Conservation (phyloP, 2,329 filamentous ascomycete genomes). For the Botrytis fabae region DNA sequence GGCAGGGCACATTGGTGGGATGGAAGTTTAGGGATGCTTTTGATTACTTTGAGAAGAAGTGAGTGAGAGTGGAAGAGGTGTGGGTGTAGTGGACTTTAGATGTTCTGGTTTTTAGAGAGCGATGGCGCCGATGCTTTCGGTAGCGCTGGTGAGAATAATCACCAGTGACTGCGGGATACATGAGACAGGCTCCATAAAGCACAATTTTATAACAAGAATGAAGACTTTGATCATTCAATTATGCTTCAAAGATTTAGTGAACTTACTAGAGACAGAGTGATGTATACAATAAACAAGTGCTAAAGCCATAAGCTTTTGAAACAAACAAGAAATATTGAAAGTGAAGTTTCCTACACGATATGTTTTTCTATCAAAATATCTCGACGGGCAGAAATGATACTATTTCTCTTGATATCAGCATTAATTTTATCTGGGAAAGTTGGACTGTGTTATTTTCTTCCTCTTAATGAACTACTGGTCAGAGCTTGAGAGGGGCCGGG, state of each 20-base stretch:
- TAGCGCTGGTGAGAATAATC: neutral
- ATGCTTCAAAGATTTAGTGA: neutral
- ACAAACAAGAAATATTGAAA: neutral
- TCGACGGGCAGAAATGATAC: neutral
- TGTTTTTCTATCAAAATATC: neutral
- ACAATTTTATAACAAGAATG: neutral
- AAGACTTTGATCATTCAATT: neutral
- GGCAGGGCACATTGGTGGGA: neutral
- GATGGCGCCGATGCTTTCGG: neutral
- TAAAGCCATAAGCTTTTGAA: neutral
- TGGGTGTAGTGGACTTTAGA: neutral
- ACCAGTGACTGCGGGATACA: neutral
- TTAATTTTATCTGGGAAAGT: neutral
- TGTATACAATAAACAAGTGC: neutral
- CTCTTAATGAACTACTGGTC: neutral
- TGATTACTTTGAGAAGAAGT: neutral
- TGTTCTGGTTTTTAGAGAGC: neutral
- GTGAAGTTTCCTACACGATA: neutral
- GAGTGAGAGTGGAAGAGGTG: neutral
- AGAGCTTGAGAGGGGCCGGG: neutral
- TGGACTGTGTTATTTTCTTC: neutral
- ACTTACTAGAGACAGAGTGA: neutral
- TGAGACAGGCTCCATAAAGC: neutral
- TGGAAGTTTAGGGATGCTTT: neutral
- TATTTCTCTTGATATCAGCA: accelerated